Conservation (phyloP, 1,139 yeast genomes). For the Saccharomyces pastorianus region DNA sequence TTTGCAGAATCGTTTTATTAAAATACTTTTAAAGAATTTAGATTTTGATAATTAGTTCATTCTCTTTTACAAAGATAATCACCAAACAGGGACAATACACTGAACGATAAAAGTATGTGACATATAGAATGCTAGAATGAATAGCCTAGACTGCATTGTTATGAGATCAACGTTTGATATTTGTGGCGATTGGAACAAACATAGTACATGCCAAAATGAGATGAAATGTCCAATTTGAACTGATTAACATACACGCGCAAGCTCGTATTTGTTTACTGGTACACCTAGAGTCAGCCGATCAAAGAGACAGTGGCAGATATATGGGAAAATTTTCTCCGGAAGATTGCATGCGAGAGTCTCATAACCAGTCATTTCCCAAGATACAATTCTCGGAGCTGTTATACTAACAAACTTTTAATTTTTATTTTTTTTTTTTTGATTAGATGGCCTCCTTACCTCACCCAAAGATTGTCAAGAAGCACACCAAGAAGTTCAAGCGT, state of each 20-base stretch:
- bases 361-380: neutral
- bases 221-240: neutral
- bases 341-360: neutral
- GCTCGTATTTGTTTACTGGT: neutral
- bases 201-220: neutral
- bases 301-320: neutral
- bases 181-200: neutral
- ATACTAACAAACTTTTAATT: neutral
- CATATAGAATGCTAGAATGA: neutral
- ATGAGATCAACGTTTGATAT: neutral
- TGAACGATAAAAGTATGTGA: constrained; percentile 1
- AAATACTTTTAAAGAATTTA: neutral
- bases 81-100: constrained; percentile 1
- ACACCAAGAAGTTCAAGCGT: constrained; percentile 98
- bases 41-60: neutral
- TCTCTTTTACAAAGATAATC: neutral
- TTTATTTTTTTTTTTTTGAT: constrained; percentile 1
- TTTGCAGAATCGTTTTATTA: neutral
- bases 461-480: constrained; percentile 99
- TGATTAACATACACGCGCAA: neutral
- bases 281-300: neutral
- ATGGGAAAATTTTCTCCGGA: neutral
- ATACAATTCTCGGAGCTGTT: neutral
- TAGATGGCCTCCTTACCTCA: constrained; percentile 94
- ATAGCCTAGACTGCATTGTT: neutral